Evolutionary conservation across 75 land plant species (phyloP).

Genomic region (Pinus taeda): DNA sequence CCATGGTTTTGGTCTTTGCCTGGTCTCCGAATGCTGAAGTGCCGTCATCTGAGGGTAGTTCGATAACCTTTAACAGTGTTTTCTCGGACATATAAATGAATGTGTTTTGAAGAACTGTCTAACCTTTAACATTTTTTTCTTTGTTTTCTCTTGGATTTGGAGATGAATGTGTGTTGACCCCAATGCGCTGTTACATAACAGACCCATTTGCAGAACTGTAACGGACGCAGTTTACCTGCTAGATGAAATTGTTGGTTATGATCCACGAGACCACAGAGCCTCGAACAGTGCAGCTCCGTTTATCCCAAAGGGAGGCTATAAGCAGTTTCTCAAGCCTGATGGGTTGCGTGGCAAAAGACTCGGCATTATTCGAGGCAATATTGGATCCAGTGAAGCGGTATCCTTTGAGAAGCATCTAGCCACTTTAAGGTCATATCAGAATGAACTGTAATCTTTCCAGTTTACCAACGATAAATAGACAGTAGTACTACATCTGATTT

Average conservation of each 20-base stretch:
- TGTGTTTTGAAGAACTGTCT: neutral
- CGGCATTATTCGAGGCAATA: constrained; percentile 16
- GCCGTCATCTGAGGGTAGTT: too few species aligned
- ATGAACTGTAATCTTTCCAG: neutral
- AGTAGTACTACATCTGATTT: neutral
- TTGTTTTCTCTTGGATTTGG: neutral
- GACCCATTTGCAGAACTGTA: constrained; percentile 41
- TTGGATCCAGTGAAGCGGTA: neutral
- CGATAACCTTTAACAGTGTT: neutral
- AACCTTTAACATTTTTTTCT: neutral
- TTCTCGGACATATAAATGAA: neutral
- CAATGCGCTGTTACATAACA: constrained; percentile 1
- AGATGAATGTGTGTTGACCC: neutral
- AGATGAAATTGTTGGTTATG: constrained; percentile 39
- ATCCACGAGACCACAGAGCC: constrained; percentile 23
- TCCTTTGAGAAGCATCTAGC: constrained; percentile 14
- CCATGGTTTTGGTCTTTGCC: too few species aligned
- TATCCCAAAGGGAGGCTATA: constrained; percentile 42
- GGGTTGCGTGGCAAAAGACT: constrained; percentile 40
- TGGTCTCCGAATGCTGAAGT: too few species aligned
- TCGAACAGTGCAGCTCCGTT: constrained; percentile 18
- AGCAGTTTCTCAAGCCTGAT: constrained; percentile 37
- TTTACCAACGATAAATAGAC: neutral
- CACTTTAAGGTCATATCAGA: constrained; percentile 22
- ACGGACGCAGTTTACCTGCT: constrained; percentile 37